phyloP scores from a whole-genome alignment of 2,329 filamentous ascomycete species.

The Akanthomyces uredinophilus region DNA sequence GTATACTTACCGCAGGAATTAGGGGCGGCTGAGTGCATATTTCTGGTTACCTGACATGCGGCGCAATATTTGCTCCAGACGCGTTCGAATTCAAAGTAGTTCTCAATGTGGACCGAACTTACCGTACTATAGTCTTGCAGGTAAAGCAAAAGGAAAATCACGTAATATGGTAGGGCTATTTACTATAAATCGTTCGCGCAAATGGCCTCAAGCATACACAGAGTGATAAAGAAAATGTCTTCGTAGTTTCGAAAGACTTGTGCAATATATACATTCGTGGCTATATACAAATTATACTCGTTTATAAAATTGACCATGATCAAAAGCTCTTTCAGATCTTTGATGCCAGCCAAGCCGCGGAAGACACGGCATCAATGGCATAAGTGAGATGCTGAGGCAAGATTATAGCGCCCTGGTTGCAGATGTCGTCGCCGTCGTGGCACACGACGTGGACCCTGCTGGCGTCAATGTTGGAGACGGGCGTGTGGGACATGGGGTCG shows the following conservation, averaged over 20 bases:
- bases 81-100: no score
- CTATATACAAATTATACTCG: neutral
- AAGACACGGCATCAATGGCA: constrained; percentile 19
- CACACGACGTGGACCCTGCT: constrained; percentile 22
- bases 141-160: no score
- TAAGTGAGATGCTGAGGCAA: constrained; percentile 25
- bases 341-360: constrained; percentile 22
- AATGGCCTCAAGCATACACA: no score
- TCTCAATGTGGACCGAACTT: no score
- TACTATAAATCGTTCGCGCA: no score
- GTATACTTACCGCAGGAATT: no score
- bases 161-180: no score
- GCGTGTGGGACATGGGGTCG: constrained; percentile 22
- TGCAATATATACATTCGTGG: neutral
- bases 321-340: constrained; percentile 10
- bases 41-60: no score
- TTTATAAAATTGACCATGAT: neutral
- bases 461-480: constrained; percentile 21
- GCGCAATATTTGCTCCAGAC: no score
- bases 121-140: no score
- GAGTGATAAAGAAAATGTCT: no score
- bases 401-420: constrained; percentile 25
- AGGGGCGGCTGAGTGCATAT: no score
- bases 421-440: constrained; percentile 27
- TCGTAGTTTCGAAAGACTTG: neutral